Conservation (phyloP, 768 basidiomycete genomes). For the Scleroderma citrinum region DNA sequence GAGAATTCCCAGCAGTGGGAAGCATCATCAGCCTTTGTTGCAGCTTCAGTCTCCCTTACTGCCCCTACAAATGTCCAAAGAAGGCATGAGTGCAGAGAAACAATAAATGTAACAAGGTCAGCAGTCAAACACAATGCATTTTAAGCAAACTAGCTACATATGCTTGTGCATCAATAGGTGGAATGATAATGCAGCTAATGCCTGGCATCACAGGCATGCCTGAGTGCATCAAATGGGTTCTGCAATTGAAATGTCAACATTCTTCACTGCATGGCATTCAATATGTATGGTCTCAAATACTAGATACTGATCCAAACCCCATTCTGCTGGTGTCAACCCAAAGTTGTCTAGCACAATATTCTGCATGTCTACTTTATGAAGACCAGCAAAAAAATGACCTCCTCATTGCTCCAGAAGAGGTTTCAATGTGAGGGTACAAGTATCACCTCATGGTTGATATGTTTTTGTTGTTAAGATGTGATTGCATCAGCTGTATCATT, state of each 20-base stretch:
- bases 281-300: too few species aligned
- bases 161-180: not conserved
- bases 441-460: not conserved
- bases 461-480: conserved; percentile 7
- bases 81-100: not conserved
- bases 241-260: conserved; percentile 3
- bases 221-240: conserved; percentile 5
- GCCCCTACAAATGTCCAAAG: not conserved
- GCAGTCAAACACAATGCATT: not conserved
- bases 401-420: too few species aligned
- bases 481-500: too few species aligned
- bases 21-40: not conserved
- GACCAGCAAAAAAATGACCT: too few species aligned
- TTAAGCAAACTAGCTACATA: too few species aligned
- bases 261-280: conserved; percentile 7
- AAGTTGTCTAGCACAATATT: too few species aligned
- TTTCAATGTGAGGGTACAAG: not conserved
- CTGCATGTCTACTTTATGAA: too few species aligned
- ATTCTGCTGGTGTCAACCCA: too few species aligned
- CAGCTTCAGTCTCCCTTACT: not conserved
- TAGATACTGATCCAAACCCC: too few species aligned
- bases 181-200: not conserved
- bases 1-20: not conserved
- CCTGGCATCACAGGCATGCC: conserved; percentile 13
- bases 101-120: not conserved